Conservation (phyloP, 768 basidiomycete genomes). For the Mycena capillaripes region DNA sequence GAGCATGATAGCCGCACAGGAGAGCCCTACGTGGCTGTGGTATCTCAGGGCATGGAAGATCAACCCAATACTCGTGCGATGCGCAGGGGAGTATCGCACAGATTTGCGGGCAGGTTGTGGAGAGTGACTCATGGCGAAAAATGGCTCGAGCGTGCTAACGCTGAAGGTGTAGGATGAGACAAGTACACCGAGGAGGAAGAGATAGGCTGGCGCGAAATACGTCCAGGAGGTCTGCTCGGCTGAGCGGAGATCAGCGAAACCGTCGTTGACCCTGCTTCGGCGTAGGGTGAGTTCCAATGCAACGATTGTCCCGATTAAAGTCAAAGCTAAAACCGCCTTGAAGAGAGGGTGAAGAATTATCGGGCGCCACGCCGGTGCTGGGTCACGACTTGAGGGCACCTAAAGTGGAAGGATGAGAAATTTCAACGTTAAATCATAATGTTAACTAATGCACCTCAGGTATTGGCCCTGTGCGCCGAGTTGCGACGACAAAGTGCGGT, state of each 20-base stretch:
- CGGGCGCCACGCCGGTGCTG: too few relatives aligned
- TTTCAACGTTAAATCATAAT: too few relatives aligned
- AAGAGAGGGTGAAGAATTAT: too few relatives aligned
- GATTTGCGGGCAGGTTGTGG: constrained; percentile 22
- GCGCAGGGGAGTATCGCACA: constrained; percentile 18
- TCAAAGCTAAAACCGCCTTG: too few relatives aligned
- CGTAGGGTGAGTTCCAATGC: not conserved
- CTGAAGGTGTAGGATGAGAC: constrained; percentile 23
- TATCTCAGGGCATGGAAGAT: constrained; percentile 11
- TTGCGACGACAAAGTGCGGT: too few relatives aligned
- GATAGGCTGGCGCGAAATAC: constrained; percentile 19
- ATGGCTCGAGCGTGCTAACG: constrained; percentile 11
- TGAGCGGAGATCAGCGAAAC: constrained; percentile 3
- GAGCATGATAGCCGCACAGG: too few relatives aligned
- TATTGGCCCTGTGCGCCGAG: too few relatives aligned
- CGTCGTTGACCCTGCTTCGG: not conserved
- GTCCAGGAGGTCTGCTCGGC: constrained; percentile 8
- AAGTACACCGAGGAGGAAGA: constrained; percentile 21
- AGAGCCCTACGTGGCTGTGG: too few relatives aligned
- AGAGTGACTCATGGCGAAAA: constrained; percentile 9
- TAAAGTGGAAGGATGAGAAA: too few relatives aligned
- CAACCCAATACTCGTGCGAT: not conserved
- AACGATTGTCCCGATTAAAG: too few relatives aligned
- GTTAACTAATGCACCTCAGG: too few relatives aligned
- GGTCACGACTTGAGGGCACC: too few relatives aligned